Evolutionary conservation across 2,329 filamentous ascomycete species (phyloP), one percentile per base, ranked within the genome.

Genomic region (Geosmithia morbida): DNA sequence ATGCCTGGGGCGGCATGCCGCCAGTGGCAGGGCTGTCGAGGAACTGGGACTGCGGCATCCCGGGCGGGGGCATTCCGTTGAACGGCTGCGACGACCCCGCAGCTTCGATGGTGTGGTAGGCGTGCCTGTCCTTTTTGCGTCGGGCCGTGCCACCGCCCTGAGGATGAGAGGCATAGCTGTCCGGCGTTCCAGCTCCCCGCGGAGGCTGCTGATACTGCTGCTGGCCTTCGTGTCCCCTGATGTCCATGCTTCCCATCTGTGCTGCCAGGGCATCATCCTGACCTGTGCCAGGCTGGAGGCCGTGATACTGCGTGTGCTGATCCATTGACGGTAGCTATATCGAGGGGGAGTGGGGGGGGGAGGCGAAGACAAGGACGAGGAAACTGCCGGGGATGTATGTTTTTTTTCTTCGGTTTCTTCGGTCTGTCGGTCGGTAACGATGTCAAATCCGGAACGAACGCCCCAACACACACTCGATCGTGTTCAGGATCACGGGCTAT

Each of bases 41-140:
- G 52, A 69, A 68, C 49, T 68, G 62, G 18, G 56, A 59, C 17
- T 58, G 67, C 17, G 75, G 70, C 20, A 71, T 71, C 29, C 72
- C 76, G 11, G 70, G 67, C 20, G 75, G 71, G 2, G 80, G 78
- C 58, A 82, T 77, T 51, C 79, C 82, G 59, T 83, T 82, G 66
- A 85, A 85, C 11, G 79, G 68, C 57, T 84, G 79, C 6, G 81
- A 79, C 33, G 79, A 79, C 45, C 80, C 79, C 5, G 72, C 72
- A 19, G 85, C 79, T 53, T 90, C 87, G 47, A 97, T 78, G 40
- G 79, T 83, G 63, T 97, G 90, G 64, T 94, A 85, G 52, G 89
- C 90, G 66, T 97, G 90, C 50, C 87, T 79, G 62, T 96, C 85
- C 74, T 95, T 96, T 79, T 95, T 97, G 73, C 89, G 87, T 64